phyloP scores from a whole-genome alignment of 2,329 filamentous ascomycete genomes.

The Cordyceps farinosa region DNA sequence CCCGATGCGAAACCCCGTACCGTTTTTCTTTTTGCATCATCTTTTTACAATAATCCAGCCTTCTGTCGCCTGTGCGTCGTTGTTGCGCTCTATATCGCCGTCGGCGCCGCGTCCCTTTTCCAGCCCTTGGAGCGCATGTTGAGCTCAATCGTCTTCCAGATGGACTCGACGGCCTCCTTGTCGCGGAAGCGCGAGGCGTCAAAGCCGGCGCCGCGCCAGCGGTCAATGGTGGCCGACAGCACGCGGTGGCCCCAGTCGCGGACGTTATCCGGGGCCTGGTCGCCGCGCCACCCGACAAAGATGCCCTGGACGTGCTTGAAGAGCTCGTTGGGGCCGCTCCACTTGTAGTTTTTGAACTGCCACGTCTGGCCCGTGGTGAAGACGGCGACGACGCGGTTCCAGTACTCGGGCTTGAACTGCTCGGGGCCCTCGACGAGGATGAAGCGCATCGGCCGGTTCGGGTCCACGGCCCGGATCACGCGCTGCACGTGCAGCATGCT shows the following conservation, averaged over 20 bases:
- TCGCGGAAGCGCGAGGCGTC: constrained; percentile 72
- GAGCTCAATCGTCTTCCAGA: constrained; percentile 86
- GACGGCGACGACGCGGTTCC: constrained; percentile 89
- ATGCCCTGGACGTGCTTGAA: constrained; percentile 86
- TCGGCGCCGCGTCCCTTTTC: constrained; percentile 66
- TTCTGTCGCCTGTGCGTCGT: no score
- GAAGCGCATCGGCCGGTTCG: constrained; percentile 76
- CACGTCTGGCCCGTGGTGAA: constrained; percentile 97
- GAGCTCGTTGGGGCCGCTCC: constrained; percentile 81
- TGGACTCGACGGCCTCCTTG: constrained; percentile 84
- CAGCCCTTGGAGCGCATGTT: constrained; percentile 85
- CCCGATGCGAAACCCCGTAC: constrained; percentile 12
- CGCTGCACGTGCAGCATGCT: constrained; percentile 87
- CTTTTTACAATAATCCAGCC: not conserved
- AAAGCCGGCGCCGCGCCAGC: constrained; percentile 61
- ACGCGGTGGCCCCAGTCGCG: constrained; percentile 84
- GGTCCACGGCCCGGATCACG: constrained; percentile 66
- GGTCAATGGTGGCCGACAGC: constrained; percentile 74
- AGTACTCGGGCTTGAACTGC: constrained; percentile 97
- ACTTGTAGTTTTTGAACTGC: constrained; percentile 99
- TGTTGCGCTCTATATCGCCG: constrained; percentile 38
- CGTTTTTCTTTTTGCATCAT: not conserved
- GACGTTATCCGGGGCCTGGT: constrained; percentile 73
- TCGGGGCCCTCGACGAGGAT: constrained; percentile 91
- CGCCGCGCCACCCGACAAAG: constrained; percentile 87